A percentile compares a stretch with the other conserved stretches of the same genome.
Conservation (phyloP, 306 rosid species). For the Phaseolus lunatus region DNA sequence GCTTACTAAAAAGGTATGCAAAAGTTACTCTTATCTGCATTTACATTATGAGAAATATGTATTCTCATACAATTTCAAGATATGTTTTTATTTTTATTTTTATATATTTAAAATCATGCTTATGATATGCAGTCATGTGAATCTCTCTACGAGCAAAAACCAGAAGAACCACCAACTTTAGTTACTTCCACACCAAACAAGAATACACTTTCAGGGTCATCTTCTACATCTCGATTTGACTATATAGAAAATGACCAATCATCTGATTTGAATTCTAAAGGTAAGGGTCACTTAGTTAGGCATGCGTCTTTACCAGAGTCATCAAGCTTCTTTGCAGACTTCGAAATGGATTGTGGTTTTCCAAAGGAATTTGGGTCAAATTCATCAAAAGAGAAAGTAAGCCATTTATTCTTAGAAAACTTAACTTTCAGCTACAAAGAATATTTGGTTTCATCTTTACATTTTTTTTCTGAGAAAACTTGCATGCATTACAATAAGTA, state of each 20-base stretch:
- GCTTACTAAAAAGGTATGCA: neutral
- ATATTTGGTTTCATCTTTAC: too few species aligned
- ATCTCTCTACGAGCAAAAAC: neutral
- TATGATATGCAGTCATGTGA: neutral
- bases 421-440: too few species aligned
- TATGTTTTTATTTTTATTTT: neutral
- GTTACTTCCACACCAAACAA: neutral
- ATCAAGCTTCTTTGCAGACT: conserved; percentile 7
- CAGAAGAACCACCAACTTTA: neutral
- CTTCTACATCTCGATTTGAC: neutral
- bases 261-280: neutral
- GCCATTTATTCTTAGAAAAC: conserved; percentile 7
- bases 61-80: neutral
- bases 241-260: neutral
- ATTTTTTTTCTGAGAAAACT: too few species aligned
- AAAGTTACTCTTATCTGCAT: neutral
- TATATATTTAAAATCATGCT: neutral
- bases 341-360: conserved; percentile 51
- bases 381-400: conserved; percentile 78
- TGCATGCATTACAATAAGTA: too few species aligned
- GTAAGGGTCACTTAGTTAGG: neutral
- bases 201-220: neutral
- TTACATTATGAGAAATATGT: neutral
- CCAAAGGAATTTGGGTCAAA: conserved; percentile 64
- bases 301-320: neutral